Evolutionary conservation across 2,329 filamentous ascomycete genomes (phyloP).

Genomic region (Cladosporium sp.): DNA sequence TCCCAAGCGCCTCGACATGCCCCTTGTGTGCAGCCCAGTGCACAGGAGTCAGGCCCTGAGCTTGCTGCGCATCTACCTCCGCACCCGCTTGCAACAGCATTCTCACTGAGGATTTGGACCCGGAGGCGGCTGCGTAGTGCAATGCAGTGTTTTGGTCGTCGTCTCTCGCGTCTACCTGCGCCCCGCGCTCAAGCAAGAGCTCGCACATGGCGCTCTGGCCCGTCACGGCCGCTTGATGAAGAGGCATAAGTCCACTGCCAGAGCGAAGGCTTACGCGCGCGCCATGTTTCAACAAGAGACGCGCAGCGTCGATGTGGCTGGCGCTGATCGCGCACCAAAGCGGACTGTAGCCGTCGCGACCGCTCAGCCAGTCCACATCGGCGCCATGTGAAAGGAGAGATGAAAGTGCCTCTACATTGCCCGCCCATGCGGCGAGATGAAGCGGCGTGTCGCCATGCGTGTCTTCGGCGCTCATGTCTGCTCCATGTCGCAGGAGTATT

Average conservation of each 20-base stretch:
- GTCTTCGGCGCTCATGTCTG: conserved; percentile 22
- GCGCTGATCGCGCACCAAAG: conserved; percentile 28
- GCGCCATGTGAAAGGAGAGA: conserved; percentile 22
- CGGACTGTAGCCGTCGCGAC: conserved; percentile 26
- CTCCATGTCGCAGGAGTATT: conserved; percentile 20
- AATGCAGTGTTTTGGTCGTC: conserved; percentile 24
- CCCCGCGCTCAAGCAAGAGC: conserved; percentile 26
- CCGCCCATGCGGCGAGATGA: conserved; percentile 26
- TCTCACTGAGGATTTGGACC: conserved; percentile 18
- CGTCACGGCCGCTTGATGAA: conserved; percentile 29
- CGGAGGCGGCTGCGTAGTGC: conserved; percentile 26
- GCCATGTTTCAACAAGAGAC: conserved; percentile 24
- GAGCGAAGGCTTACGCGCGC: conserved; percentile 24
- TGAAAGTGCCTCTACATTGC: conserved; percentile 24
- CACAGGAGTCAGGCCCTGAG: conserved; percentile 22
- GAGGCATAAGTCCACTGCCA: conserved; percentile 20
- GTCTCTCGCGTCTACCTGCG: conserved; percentile 24
- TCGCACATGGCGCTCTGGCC: conserved; percentile 27
- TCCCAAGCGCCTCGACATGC: conserved; percentile 22
- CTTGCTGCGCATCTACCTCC: conserved; percentile 19
- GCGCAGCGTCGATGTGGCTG: conserved; percentile 23
- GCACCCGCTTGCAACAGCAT: conserved; percentile 22
- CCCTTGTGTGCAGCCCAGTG: conserved; percentile 29
- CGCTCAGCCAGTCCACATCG: conserved; percentile 25
- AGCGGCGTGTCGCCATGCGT: conserved; percentile 26